Percentiles rank a stretch among this genome's conserved stretches.
These are phyloP conservation scores for Cystofilobasidium bisporidii DNA, from an alignment of 768 basidiomycete genomes.

Conservation along the genomic window DNA sequence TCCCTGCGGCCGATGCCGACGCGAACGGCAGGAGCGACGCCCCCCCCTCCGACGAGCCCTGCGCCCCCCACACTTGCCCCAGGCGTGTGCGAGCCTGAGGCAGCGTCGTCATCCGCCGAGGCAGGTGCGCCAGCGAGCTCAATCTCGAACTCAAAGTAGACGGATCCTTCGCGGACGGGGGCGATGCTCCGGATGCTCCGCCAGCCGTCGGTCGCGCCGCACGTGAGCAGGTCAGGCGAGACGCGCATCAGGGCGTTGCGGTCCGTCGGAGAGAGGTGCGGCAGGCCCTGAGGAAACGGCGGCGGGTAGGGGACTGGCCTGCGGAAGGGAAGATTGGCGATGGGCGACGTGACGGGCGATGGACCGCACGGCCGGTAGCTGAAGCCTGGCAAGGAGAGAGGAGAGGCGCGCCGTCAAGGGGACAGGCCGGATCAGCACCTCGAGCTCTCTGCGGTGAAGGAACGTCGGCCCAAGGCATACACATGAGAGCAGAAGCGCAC, in stretches of 20 bases:
- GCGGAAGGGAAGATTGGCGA: constrained; percentile 7
- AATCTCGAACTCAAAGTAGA: constrained; percentile 88
- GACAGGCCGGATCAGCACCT: not conserved
- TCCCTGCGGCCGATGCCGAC: constrained; percentile 88
- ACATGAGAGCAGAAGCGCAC: not conserved
- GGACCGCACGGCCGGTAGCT: constrained; percentile 25
- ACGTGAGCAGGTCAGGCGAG: constrained; percentile 62
- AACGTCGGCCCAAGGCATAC: not conserved
- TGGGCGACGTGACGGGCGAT: constrained; percentile 12
- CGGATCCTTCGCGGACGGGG: constrained; percentile 75
- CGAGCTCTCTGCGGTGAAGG: no score
- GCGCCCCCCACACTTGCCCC: not conserved
- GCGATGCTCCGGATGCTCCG: constrained; percentile 82
- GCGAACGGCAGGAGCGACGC: constrained; percentile 70
- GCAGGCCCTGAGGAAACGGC: not conserved
- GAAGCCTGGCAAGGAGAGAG: constrained; percentile 7
- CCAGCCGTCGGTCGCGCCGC: constrained; percentile 80
- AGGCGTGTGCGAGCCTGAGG: not conserved
- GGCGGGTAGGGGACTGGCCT: constrained; percentile 16
- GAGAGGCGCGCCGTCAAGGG: not conserved
- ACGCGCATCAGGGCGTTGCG: constrained; percentile 69
- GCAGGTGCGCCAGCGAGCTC: constrained; percentile 41
- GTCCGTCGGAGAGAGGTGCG: constrained; percentile 43
- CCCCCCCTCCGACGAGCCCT: constrained; percentile 46
- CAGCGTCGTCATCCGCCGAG: not conserved